These are phyloP conservation scores for Evernia prunastri DNA, from an alignment of 495 filamentous ascomycete species.

Conservation along the genomic window DNA sequence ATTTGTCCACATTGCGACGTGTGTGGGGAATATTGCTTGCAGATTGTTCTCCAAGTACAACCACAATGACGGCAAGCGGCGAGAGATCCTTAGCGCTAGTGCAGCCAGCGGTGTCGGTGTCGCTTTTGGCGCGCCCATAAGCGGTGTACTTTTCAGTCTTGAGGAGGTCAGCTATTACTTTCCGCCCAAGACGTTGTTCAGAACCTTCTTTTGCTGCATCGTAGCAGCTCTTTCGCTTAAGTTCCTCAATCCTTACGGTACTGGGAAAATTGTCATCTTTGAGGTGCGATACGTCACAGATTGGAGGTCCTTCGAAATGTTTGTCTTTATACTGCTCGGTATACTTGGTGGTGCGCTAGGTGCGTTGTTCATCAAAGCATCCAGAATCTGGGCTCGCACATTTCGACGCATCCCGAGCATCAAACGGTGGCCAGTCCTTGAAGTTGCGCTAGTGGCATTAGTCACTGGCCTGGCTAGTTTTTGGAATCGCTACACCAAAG, in stretches of 20 bases:
- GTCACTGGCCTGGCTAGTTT: conserved; percentile 79
- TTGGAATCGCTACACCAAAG: conserved; percentile 87
- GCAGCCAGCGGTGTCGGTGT: conserved; percentile 91
- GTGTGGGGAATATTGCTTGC: conserved; percentile 91
- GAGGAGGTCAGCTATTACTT: conserved; percentile 98
- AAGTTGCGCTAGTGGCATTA: conserved; percentile 81
- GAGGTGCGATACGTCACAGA: conserved; percentile 87
- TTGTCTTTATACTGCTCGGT: conserved; percentile 76
- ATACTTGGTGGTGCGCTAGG: conserved; percentile 77
- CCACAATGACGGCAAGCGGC: conserved; percentile 80
- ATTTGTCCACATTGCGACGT: conserved; percentile 95
- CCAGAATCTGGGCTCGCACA: conserved; percentile 75
- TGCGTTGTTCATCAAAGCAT: conserved; percentile 95
- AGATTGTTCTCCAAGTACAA: conserved; percentile 91
- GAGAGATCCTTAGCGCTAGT: conserved; percentile 88
- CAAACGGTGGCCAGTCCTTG: conserved; percentile 76
- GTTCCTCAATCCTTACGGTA: conserved; percentile 93
- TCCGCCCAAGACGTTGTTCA: conserved; percentile 94
- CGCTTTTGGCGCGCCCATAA: conserved; percentile 89
- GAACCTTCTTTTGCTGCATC: conserved; percentile 98
- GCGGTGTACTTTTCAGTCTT: conserved; percentile 86
- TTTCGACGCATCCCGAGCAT: conserved; percentile 77
- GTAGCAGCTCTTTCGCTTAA: conserved; percentile 82
- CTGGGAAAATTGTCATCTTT: conserved; percentile 92
- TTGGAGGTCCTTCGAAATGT: conserved; percentile 90